Base-by-base conservation (phyloP, 1,139 yeast species). In the Saccharomyces hybrid region DNA sequence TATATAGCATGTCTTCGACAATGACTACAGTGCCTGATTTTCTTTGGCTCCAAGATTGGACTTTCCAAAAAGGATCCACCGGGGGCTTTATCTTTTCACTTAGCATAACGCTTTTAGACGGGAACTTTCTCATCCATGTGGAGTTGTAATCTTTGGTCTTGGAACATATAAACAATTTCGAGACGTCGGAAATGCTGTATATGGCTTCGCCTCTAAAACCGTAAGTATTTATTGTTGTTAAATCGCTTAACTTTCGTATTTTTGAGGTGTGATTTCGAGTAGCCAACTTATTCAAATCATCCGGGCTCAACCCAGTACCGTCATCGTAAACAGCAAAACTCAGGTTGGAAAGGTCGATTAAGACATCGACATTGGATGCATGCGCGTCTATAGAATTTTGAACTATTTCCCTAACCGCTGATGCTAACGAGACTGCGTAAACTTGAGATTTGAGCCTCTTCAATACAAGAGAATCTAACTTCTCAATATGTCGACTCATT, bases 361-460 rank as follows among this genome's bases (percentile, higher is more conserved):
- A 55, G 2, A 82, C 71, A 1, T 60, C 56, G 11, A 85, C 68
- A 4, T 58, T 56, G 0, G 72, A 63, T 0, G 88, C 81, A 0
- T 70, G 68, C 0, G 87, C 82, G 66, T 84, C 89, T 1, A 82
- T 61, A 48, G 81, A 69, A 61, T 81, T 81, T 51, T 76, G 77
- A 5, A 82, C 58, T 13, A 81, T 59, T 57, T 77, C 82, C 32
- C 71, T 61, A 2, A 79, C 61, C 13, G 74, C 80, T 13, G 68
- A 66, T 1, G 64, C 50, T 1, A 69, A 47, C 0, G 69, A 64
- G 1, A 64, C 57, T 3, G 68, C 60, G 13, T 62, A 55, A 2
- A 59, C 58, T 42, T 70, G 71, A 0, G 74, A 68, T 52, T 58
- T 64, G 50, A 69, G 58, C 9, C 54, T 51, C 8, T 51, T 53